Evolutionary conservation across 2,329 filamentous ascomycete genomes (phyloP).

Genomic region (Phaeosphaeria sp.): DNA sequence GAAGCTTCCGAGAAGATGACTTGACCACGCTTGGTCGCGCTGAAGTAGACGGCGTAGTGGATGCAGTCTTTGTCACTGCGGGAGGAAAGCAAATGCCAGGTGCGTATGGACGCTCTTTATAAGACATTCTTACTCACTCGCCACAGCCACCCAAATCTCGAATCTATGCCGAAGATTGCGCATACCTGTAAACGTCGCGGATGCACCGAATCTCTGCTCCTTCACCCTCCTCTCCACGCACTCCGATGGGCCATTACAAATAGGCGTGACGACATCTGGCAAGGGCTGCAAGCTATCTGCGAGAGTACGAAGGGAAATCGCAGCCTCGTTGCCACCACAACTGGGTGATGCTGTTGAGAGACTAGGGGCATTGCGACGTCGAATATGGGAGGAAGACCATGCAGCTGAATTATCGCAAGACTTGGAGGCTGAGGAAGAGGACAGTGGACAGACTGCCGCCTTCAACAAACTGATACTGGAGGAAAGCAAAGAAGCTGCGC

Average conservation of each 20-base stretch:
- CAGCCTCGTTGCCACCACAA: constrained; percentile 74
- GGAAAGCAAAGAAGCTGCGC: constrained; percentile 74
- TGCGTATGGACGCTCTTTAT: constrained; percentile 34
- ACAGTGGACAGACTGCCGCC: constrained; percentile 74
- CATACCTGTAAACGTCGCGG: constrained; percentile 92
- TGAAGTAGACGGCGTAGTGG: constrained; percentile 79
- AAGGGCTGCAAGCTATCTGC: constrained; percentile 93
- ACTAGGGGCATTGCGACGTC: constrained; percentile 64
- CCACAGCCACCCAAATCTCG: constrained; percentile 70
- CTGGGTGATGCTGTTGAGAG: constrained; percentile 79
- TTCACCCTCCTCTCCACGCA: constrained; percentile 91
- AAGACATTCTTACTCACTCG: constrained; percentile 13
- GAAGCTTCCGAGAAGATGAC: constrained; percentile 73
- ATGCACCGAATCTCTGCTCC: constrained; percentile 83
- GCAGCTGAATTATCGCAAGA: constrained; percentile 55
- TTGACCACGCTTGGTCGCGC: constrained; percentile 78
- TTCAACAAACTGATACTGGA: constrained; percentile 86
- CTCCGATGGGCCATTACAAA: constrained; percentile 87
- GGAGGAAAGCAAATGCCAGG: constrained; percentile 57
- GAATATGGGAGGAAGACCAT: constrained; percentile 57
- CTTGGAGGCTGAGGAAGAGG: constrained; percentile 62
- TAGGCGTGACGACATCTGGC: constrained; percentile 94
- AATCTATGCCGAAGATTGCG: constrained; percentile 76
- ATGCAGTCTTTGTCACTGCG: constrained; percentile 87
- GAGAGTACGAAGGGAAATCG: constrained; percentile 86